Percentiles rank a stretch among this genome's conserved stretches.
phyloP scores from a whole-genome alignment of 2,329 filamentous ascomycete genomes.

The Dichotomopilus funicola region DNA sequence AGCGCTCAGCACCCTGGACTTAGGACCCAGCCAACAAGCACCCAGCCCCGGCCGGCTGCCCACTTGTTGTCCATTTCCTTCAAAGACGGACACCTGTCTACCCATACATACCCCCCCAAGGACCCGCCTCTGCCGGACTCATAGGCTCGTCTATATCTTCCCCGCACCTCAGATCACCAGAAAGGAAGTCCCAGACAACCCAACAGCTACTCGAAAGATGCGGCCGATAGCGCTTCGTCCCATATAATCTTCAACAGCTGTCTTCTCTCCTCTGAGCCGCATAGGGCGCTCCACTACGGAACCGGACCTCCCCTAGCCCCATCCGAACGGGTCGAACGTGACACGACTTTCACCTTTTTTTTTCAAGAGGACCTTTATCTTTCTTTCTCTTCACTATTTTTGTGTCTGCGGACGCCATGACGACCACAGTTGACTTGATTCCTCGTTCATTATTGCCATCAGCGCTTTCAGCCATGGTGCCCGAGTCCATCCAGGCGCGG shows the following conservation, averaged over 20 bases:
- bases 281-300: conserved; percentile 14
- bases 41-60: conserved; percentile 16
- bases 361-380: not conserved
- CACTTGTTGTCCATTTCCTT: conserved; percentile 6
- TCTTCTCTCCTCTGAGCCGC: conserved; percentile 2
- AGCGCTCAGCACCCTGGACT: too few species aligned
- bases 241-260: conserved; percentile 20
- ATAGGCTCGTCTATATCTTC: conserved; percentile 21
- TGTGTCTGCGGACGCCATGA: conserved; percentile 12
- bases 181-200: conserved; percentile 11
- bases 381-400: not conserved
- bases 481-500: conserved; percentile 35
- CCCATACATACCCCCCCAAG: conserved; percentile 4
- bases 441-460: conserved; percentile 20
- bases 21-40: too few species aligned
- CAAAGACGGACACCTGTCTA: not conserved
- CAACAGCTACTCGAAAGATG: conserved; percentile 25
- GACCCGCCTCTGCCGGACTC: conserved; percentile 18
- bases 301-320: conserved; percentile 13
- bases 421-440: conserved; percentile 8
- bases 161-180: conserved; percentile 21
- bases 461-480: conserved; percentile 35
- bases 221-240: conserved; percentile 22
- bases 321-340: too few species aligned
- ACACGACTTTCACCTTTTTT: not conserved